Evolutionary conservation across 768 basidiomycete genomes (phyloP).

Genomic region (Phlebiopsis flavidoalba): DNA sequence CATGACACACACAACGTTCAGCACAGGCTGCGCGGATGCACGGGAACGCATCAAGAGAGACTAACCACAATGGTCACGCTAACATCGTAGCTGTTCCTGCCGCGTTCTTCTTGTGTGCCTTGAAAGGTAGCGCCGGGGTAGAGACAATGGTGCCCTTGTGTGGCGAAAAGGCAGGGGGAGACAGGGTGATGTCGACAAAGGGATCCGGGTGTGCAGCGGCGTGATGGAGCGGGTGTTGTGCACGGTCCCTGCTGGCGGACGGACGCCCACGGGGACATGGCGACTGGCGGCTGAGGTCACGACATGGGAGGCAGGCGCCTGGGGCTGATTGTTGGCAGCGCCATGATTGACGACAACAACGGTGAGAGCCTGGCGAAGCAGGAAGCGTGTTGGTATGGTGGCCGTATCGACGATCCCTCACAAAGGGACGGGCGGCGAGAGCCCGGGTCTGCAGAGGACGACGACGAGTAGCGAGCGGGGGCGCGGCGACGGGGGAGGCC

Average conservation of each 20-base stretch:
- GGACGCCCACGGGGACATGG: conserved; percentile 12
- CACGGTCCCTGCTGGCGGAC: conserved; percentile 19
- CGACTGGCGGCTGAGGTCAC: conserved; percentile 4
- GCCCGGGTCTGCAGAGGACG: not conserved
- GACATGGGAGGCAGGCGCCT: conserved; percentile 2
- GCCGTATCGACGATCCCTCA: conserved; percentile 4
- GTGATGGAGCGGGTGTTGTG: conserved; percentile 8
- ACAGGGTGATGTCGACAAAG: conserved; percentile 68
- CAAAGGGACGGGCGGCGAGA: not conserved
- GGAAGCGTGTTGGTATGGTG: not conserved
- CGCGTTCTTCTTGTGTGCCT: conserved; percentile 85
- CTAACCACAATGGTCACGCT: conserved; percentile 87
- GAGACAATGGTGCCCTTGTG: conserved; percentile 69
- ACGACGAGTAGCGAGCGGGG: not conserved
- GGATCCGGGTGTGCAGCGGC: conserved; percentile 39
- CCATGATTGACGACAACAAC: conserved; percentile 13
- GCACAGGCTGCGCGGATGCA: conserved; percentile 1
- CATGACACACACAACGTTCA: conserved; percentile 37
- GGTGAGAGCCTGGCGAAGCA: conserved; percentile 3
- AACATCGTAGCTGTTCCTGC: conserved; percentile 92
- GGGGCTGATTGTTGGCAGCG: conserved; percentile 8
- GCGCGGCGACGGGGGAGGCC: conserved; percentile 15
- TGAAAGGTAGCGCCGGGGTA: conserved; percentile 87
- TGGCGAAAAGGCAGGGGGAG: conserved; percentile 68
- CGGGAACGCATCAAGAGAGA: conserved; percentile 19